Percentiles rank a stretch among this genome's conserved stretches.
phyloP scores from a whole-genome alignment of 352 stramenopile species.

The Peronospora farinosa region DNA sequence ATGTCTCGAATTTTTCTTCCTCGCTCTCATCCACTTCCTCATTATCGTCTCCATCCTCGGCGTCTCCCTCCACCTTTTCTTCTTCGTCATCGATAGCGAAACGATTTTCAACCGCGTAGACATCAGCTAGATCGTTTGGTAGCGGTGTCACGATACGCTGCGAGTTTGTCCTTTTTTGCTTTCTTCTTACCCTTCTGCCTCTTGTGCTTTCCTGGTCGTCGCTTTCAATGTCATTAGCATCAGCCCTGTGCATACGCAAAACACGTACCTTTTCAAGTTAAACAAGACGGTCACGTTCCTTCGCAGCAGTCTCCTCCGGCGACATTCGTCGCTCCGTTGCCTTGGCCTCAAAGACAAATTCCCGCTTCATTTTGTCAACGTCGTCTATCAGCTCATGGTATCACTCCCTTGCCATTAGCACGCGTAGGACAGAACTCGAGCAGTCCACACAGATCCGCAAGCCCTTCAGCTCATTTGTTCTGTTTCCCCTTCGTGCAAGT shows the following conservation, averaged over 20 bases:
- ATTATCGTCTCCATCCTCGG: slow-evolving; percentile 42
- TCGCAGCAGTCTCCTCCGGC: slow-evolving; percentile 90
- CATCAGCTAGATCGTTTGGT: slow-evolving; percentile 88
- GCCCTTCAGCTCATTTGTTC: no score
- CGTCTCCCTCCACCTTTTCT: slow-evolving; percentile 55
- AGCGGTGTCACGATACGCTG: slow-evolving; percentile 66
- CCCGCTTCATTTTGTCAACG: slow-evolving; percentile 75
- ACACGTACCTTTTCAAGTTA: slow-evolving; percentile 90
- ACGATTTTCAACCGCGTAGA: slow-evolving; percentile 65
- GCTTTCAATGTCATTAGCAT: slow-evolving; percentile 64
- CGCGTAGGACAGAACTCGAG: slow-evolving; percentile 72
- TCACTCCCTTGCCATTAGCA: slow-evolving; percentile 48
- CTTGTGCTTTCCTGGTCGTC: slow-evolving; percentile 47
- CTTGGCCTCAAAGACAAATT: slow-evolving; percentile 87
- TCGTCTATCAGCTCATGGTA: slow-evolving; percentile 72
- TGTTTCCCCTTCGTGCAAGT: no score
- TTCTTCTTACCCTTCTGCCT: slow-evolving; percentile 42
- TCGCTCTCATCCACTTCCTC: slow-evolving; percentile 46
- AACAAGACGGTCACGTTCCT: slow-evolving; percentile 88
- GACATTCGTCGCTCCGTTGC: slow-evolving; percentile 92
- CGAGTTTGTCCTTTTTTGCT: slow-evolving; percentile 37
- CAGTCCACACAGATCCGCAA: no score
- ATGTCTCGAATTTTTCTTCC: slow-evolving; percentile 36
- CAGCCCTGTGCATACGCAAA: slow-evolving; percentile 91
- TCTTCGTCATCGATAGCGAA: slow-evolving; percentile 43